These are phyloP conservation scores for Nakazawaea ishiwadae DNA, from an alignment of 805 yeast species.

Conservation along the genomic window DNA sequence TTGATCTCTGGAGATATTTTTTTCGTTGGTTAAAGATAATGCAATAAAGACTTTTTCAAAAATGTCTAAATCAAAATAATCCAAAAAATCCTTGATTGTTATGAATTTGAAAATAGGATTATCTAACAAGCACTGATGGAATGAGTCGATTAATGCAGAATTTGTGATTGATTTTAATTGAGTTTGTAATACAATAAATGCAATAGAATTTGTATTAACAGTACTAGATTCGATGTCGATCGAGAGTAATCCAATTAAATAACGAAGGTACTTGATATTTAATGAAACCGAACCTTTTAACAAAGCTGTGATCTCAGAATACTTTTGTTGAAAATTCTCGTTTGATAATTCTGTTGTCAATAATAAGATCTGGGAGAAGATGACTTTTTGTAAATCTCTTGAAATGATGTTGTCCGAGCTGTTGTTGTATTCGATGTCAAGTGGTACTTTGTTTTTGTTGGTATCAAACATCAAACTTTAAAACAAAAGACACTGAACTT, in stretches of 20 bases:
- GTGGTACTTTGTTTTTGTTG: not conserved
- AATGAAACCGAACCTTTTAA: conserved; percentile 29
- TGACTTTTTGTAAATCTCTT: conserved; percentile 23
- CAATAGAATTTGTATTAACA: conserved; percentile 16
- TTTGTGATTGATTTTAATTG: conserved; percentile 22
- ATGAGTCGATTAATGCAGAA: conserved; percentile 14
- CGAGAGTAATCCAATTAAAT: conserved; percentile 25
- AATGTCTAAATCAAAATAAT: conserved; percentile 18
- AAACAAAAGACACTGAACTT: not conserved
- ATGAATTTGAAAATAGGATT: conserved; percentile 25
- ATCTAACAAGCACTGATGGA: conserved; percentile 18
- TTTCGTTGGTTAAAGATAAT: conserved; percentile 14
- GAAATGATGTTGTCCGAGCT: not conserved
- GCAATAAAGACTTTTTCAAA: conserved; percentile 19
- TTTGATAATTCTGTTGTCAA: conserved; percentile 39
- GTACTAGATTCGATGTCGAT: conserved; percentile 21
- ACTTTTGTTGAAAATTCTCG: conserved; percentile 33
- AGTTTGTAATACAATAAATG: conserved; percentile 18
- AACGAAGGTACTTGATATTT: conserved; percentile 26
- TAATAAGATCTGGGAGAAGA: conserved; percentile 49
- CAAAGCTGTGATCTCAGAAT: conserved; percentile 43
- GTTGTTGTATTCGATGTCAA: not conserved
- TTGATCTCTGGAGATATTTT: conserved; percentile 9
- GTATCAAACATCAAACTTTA: conserved; percentile 9
- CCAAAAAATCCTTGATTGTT: conserved; percentile 27